Base-by-base conservation (phyloP, 2,329 filamentous ascomycete species). In the Dactylellina leptospora region DNA sequence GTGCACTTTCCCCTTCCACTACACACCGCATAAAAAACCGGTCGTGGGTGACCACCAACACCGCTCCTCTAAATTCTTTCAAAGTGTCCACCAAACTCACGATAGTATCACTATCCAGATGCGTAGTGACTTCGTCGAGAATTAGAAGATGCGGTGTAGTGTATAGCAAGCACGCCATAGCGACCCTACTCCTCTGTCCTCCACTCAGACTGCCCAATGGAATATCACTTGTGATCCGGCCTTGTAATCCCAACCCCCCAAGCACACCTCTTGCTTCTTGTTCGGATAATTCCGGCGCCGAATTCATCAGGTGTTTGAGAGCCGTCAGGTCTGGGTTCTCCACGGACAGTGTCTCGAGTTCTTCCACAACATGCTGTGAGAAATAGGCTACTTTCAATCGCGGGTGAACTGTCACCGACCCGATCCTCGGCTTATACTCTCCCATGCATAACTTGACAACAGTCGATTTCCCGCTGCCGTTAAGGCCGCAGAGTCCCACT, bases 71-170 rank as follows among this genome's bases (percentile, higher is more conserved):
- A 84, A 90, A 96, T 1, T 81, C 81, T 11, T 84, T 83, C 74
- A 96, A 78, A 1, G 88, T 89, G 22, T 85, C 83, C 0, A 89
- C 84, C 60, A 96, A 80, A 1, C 89, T 90, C 5, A 86, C 85
- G 22, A 93, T 90, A 0, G 90, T 93, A 80, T 95, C 87, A 73
- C 90, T 90, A 78, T 96, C 92, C 40, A 96, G 83, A 81, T 96
- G 92, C 0, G 91, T 93, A 4, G 91, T 95, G 22, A 92, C 88
- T 78, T 92, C 92, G 78, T 93, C 91, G 5, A 93, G 84, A 4
- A 93, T 84, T 1, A 93, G 83, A 63, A 90, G 84, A 74, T 93
- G 90, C 84, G 87, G 88, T 2, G 73, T 63, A 0, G 70, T 50
- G 27, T 64, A 62, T 33, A 93, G 80, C n/a, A 92, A 80, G 50